Percentiles rank a stretch among this genome's conserved stretches.
Conservation (phyloP, 2,329 filamentous ascomycete species). For the Lomentospora prolificans region DNA sequence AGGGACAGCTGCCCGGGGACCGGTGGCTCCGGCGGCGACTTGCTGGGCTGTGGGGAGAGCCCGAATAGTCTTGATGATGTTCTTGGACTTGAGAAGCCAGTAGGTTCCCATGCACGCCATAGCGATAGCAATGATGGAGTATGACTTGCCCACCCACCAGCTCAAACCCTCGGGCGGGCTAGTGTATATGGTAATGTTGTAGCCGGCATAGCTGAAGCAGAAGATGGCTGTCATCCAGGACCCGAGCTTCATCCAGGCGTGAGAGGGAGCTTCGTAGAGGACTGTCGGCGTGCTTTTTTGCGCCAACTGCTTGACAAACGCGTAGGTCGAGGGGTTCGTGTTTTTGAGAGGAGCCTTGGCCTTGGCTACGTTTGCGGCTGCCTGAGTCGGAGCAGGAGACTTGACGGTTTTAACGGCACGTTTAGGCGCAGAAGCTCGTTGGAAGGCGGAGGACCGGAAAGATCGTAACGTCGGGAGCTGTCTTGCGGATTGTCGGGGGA, state of each 20-base stretch:
- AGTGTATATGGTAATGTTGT: constrained; percentile 39
- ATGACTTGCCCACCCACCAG: constrained; percentile 47
- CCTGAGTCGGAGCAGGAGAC: background rate
- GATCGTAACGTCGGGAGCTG: constrained; percentile 3
- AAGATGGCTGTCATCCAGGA: constrained; percentile 47
- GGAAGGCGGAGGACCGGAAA: constrained; percentile 11
- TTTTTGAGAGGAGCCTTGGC: constrained; percentile 10
- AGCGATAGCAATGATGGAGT: constrained; percentile 46
- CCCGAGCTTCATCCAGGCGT: constrained; percentile 51
- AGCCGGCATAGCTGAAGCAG: constrained; percentile 39
- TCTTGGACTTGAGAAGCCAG: constrained; percentile 46
- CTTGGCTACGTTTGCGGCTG: constrained; percentile 7
- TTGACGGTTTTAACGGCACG: background rate
- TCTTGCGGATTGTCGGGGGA: constrained; percentile 8
- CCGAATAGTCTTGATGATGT: constrained; percentile 48
- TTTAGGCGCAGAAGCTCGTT: background rate
- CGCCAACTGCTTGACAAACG: constrained; percentile 46
- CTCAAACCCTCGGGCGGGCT: constrained; percentile 40
- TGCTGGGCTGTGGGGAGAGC: constrained; percentile 32
- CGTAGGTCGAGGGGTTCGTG: constrained; percentile 20
- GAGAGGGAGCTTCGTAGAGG: constrained; percentile 56
- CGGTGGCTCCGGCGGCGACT: constrained; percentile 11
- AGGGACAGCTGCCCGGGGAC: constrained; percentile 10
- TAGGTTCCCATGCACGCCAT: constrained; percentile 52
- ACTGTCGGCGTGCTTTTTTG: constrained; percentile 44